phyloP scores from a whole-genome alignment of 2,329 filamentous ascomycete species.

The Neonectria magnoliae region DNA sequence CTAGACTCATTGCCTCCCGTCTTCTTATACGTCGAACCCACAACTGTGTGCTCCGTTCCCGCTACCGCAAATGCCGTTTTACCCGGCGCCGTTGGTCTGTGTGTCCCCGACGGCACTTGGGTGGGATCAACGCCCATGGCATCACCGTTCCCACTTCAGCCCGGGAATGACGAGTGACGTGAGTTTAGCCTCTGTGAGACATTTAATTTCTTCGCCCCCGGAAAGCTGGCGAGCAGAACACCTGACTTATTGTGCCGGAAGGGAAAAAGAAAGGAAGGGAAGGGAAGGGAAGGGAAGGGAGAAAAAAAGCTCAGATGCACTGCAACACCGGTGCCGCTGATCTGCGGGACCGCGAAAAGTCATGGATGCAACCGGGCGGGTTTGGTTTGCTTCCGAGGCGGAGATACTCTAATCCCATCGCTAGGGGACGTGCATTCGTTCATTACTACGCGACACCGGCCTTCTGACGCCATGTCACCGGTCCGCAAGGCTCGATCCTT shows the following conservation, averaged over 20 bases:
- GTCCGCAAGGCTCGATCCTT: neutral
- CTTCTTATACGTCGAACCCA: neutral
- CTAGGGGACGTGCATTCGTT: neutral
- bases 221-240: neutral
- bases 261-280: no score
- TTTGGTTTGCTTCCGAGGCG: neutral
- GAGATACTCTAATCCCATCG: neutral
- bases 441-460: neutral
- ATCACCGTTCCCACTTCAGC: neutral
- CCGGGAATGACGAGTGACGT: neutral
- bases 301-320: neutral
- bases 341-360: neutral
- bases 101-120: conserved; percentile 3
- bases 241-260: neutral
- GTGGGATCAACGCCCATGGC: neutral
- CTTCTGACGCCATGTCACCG: neutral
- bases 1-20: neutral
- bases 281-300: no score
- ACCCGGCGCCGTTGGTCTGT: neutral
- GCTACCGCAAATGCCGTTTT: neutral
- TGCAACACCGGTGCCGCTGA: neutral
- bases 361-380: no score
- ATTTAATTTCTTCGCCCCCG: neutral
- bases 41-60: neutral
- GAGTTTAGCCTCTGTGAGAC: neutral